Evolutionary conservation across 805 yeast genomes (phyloP), one percentile per base, ranked within the genome.

Genomic region (Sugiyamaella qingdaonensis): DNA sequence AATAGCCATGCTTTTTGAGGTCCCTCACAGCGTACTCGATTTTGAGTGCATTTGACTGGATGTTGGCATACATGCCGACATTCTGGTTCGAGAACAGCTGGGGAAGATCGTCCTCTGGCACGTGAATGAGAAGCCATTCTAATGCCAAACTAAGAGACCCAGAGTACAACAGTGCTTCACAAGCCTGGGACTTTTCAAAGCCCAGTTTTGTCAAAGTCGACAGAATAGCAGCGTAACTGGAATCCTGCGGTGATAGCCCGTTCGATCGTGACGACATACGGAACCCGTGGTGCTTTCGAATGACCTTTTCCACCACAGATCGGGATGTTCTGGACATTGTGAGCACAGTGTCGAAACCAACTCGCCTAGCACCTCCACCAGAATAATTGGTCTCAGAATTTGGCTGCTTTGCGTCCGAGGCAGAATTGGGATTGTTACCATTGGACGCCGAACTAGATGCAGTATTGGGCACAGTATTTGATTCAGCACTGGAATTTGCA

Each of bases 21-120:
- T 85, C 73, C 29, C 80, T 76, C 11, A 86, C 70, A 41, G 79
- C 71, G 55, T 82, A 76, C 64, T 87, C 88, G n/a, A 67, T 63
- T 50, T 77, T 74, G 36, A 82, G 62, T 58, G 81, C 78, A 10
- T 75, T 76, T 2, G 84, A 71, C 13, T 59, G 59, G n/a, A 79
- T 71, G 5, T 67, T 62, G 1, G 71, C 65, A 2, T 67, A 58
- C 19, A 62, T 60, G 2, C 70, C 70, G 1, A 64, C 56, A 46
- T 63, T 56, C 11, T 67, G 58, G 13, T 69, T 69, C 46, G 63
- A 49, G 48, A 73, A 73, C 34, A 59, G 49, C 18, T 58, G 54
- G 1, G 99, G 99, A 32, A 92, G 72, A 62, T 92, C 99, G 64
- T 91, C 98, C 58, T 94, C 97, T 0, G 98, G 98, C 2, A 92